Percentiles rank a stretch among this genome's conserved stretches.
Evolutionary conservation across 1,139 yeast genomes (phyloP).

Genomic region (Candida sanyaensis): DNA sequence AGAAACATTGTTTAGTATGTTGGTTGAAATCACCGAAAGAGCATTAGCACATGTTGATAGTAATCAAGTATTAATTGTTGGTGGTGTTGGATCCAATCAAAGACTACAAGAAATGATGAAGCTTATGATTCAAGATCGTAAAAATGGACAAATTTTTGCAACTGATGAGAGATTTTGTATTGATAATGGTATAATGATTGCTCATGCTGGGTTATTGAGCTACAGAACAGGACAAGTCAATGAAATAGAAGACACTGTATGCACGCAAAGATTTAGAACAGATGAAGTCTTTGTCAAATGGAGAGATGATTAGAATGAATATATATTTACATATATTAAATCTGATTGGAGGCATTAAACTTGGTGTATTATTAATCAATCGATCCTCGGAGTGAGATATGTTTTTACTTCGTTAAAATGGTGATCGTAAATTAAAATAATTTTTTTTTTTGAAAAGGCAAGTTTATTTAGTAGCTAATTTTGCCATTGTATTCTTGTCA

Average conservation of each 20-base stretch:
- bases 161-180: conserved; percentile 97
- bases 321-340: not conserved
- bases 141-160: conserved; percentile 81
- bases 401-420: conserved; percentile 9
- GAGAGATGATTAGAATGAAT: conserved; percentile 55
- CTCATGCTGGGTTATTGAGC: conserved; percentile 92
- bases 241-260: conserved; percentile 69
- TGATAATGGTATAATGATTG: conserved; percentile 98
- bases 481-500: conserved; percentile 22
- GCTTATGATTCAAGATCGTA: conserved; percentile 82
- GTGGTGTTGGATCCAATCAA: conserved; percentile 96
- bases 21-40: conserved; percentile 95
- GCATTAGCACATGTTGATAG: conserved; percentile 98
- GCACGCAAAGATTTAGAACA: conserved; percentile 91
- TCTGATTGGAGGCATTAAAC: not conserved
- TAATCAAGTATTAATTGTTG: conserved; percentile 88
- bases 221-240: conserved; percentile 79
- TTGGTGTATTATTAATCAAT: not conserved
- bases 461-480: not conserved
- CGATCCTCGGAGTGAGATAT: conserved; percentile 13
- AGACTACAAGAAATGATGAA: conserved; percentile 96
- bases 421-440: conserved; percentile 26
- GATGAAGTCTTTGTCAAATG: conserved; percentile 91
- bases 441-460: conserved; percentile 23
- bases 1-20: conserved; percentile 91